phyloP scores from a whole-genome alignment of 75 land plant genomes.

The Cryptomeria japonica region DNA sequence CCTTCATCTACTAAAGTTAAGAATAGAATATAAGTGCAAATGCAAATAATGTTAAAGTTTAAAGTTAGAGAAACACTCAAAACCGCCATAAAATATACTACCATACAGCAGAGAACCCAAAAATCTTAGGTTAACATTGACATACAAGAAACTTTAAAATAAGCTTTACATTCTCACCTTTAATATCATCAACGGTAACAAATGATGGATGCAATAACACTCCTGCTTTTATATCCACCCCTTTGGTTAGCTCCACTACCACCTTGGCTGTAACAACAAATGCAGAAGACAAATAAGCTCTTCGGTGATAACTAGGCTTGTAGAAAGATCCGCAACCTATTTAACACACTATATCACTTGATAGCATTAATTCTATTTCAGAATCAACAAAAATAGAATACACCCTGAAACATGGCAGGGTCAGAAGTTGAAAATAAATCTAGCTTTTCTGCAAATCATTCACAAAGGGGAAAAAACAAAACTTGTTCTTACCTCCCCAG shows the following conservation, averaged over 20 bases:
- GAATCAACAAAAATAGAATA: neutral
- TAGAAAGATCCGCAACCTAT: neutral
- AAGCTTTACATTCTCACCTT: conserved; percentile 28
- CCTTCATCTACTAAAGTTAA: neutral
- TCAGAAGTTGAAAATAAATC: neutral
- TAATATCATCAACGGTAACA: conserved; percentile 53
- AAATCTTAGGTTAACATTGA: neutral
- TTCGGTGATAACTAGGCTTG: neutral
- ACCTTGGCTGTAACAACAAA: conserved; percentile 42
- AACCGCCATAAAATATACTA: neutral
- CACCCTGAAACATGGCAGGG: neutral
- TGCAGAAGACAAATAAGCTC: neutral
- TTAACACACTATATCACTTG: neutral
- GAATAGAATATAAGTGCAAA: neutral
- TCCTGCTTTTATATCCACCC: conserved; percentile 34
- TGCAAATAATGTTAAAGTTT: neutral
- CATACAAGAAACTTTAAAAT: neutral
- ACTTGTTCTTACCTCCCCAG: conserved; percentile 71
- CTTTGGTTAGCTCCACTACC: conserved; percentile 36
- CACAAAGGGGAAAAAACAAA: neutral
- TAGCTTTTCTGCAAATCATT: neutral
- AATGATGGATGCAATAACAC: conserved; percentile 70
- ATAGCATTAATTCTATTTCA: neutral
- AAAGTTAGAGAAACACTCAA: neutral
- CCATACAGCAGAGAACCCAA: neutral